Evolutionary conservation across 371 early-diverging fungal genomes (phyloP).

Genomic region (Zychaea mexicana): DNA sequence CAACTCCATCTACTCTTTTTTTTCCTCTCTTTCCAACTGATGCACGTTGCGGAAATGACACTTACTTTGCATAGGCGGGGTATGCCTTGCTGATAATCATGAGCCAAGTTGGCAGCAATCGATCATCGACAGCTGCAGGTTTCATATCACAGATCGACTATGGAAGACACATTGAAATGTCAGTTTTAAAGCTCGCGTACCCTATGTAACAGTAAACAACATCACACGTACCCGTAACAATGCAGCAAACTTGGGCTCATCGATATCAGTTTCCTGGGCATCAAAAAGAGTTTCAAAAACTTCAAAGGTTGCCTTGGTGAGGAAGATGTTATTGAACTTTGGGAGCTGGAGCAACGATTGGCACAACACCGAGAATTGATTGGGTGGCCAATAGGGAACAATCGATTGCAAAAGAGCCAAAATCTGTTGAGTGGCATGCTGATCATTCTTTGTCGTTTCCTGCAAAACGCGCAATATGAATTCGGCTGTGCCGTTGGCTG

Average conservation of each 20-base stretch:
- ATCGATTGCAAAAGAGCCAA: conserved; percentile 78
- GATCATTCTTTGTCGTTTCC: conserved; percentile 67
- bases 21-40: background rate
- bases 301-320: conserved; percentile 85
- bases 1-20: background rate
- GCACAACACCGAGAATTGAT: conserved; percentile 65
- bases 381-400: conserved; percentile 73
- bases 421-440: conserved; percentile 74
- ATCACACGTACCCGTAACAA: conserved; percentile 34
- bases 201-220: conserved; percentile 10
- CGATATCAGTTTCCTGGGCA: conserved; percentile 54
- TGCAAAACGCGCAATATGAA: conserved; percentile 72
- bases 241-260: conserved; percentile 59
- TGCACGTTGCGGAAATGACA: too few species aligned
- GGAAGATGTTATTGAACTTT: conserved; percentile 78
- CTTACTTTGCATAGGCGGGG: conserved; percentile 59
- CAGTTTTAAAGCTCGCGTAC: background rate
- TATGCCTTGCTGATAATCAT: conserved; percentile 78
- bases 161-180: conserved; percentile 16
- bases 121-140: conserved; percentile 84
- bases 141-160: conserved; percentile 76
- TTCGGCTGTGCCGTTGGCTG: conserved; percentile 72
- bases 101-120: conserved; percentile 86
- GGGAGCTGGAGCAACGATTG: conserved; percentile 81
- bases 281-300: conserved; percentile 73